These are phyloP conservation scores for Rhodotorula babjevae DNA, from an alignment of 768 basidiomycete genomes.

Conservation along the genomic window DNA sequence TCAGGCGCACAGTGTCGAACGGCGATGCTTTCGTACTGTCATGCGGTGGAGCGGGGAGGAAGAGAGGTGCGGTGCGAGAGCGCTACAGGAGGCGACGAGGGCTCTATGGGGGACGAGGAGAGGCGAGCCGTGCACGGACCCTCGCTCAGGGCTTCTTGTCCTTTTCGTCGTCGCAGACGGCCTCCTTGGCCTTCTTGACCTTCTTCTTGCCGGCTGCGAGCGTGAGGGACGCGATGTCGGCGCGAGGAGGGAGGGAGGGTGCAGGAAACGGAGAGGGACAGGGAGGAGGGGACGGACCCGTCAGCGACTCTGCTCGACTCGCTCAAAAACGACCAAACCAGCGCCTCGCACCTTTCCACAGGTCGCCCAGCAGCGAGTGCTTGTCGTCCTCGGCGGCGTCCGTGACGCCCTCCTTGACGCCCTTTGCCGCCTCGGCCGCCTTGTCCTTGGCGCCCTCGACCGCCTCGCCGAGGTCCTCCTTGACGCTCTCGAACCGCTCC, in stretches of 20 bases:
- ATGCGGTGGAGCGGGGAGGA: too few relatives aligned
- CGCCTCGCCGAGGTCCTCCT: background rate
- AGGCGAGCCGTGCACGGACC: background rate
- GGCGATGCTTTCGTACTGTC: too few relatives aligned
- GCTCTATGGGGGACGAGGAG: too few relatives aligned
- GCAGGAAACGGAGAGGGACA: background rate
- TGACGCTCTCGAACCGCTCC: slow-evolving; percentile 6
- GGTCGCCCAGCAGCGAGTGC: slow-evolving; percentile 13
- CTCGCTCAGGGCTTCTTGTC: background rate
- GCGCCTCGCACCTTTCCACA: slow-evolving; percentile 36
- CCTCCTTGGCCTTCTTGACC: slow-evolving; percentile 25
- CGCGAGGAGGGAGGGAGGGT: too few relatives aligned
- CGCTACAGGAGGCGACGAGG: too few relatives aligned
- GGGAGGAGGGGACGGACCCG: slow-evolving; percentile 8
- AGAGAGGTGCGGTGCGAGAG: too few relatives aligned
- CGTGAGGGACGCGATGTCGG: background rate
- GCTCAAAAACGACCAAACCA: slow-evolving; percentile 9
- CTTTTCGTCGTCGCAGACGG: slow-evolving; percentile 11
- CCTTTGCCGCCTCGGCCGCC: background rate
- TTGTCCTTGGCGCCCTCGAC: background rate
- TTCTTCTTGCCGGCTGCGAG: slow-evolving; percentile 31
- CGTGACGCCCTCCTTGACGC: slow-evolving; percentile 4
- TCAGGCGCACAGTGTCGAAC: too few relatives aligned
- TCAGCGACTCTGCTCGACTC: too few relatives aligned
- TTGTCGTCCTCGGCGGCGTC: slow-evolving; percentile 1